Evolutionary conservation across 495 filamentous ascomycete genomes (phyloP).

Genomic region (Penicillium maclennaniae): DNA sequence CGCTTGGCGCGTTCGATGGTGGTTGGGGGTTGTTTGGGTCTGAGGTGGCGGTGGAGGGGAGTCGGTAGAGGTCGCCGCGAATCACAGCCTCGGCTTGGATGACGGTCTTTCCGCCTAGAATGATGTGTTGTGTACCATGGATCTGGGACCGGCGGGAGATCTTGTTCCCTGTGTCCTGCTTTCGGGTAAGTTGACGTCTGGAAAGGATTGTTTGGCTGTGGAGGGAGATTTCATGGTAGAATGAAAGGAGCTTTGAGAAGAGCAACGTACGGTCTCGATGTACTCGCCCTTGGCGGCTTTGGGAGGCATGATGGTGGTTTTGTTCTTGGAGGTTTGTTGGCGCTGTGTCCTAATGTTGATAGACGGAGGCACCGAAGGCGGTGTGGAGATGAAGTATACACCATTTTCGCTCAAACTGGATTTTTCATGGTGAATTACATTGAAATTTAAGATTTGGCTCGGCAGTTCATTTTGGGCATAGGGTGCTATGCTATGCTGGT

Average conservation of each 20-base stretch:
- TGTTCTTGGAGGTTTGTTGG: background rate
- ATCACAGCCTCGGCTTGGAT: constrained; percentile 90
- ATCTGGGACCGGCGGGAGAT: constrained; percentile 87
- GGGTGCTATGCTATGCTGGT: no score
- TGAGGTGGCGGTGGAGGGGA: constrained; percentile 28
- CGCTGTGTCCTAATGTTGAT: constrained; percentile 5
- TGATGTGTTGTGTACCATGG: constrained; percentile 94
- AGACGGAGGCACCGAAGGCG: constrained; percentile 7
- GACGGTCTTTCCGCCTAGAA: constrained; percentile 91
- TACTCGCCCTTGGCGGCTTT: constrained; percentile 83
- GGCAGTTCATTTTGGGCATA: no score
- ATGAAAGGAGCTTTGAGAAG: background rate
- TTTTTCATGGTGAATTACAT: background rate
- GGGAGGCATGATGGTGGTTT: constrained; percentile 56
- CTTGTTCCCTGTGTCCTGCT: constrained; percentile 94
- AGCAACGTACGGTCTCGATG: constrained; percentile 77
- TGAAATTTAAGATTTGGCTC: no score
- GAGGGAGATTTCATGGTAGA: background rate
- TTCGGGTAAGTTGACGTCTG: constrained; percentile 6
- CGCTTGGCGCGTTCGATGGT: constrained; percentile 28
- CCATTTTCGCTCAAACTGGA: background rate
- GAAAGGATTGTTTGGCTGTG: background rate
- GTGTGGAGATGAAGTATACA: constrained; percentile 3
- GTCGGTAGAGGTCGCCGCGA: constrained; percentile 78
- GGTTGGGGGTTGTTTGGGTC: constrained; percentile 18